Base-by-base conservation (phyloP, 345 rosid genomes). In the Salix dunnii region DNA sequence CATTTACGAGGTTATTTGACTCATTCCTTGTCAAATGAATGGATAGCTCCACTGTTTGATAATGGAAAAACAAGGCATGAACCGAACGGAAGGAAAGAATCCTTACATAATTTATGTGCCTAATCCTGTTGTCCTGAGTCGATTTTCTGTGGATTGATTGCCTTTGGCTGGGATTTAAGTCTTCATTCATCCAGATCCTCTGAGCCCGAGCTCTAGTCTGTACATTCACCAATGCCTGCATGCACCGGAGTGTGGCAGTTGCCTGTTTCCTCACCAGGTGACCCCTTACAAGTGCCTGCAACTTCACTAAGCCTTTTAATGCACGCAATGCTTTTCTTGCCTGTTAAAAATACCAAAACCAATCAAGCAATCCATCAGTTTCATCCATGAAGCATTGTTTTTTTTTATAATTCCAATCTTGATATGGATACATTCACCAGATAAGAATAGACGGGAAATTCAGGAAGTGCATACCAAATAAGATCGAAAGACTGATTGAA, bases 311-410 rank as follows among this genome's bases (percentile, higher is more conserved):
- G 65, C 84, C 84, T 77, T 70, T 81, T 35, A 96, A 81, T 1
- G 99, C 99, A 77, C 89, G 74, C 75, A 96, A 76, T 21, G 99
- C 99, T 84, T 91, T 93, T 62, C 93, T 91, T 49, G 99, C 99
- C 99, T 95, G 85, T 42, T 8, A 65, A 73, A 21, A 66, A 42
- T 72, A 74, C 53, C 76, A 73, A 66, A 48, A 10, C 42, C 33
- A 25, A 33, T 6, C 69, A 18, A 17, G 46, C 43, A 72, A 46
- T 58, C 40, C 48, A 8, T 43, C 20, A 33, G 25, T 58, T 55
- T 58, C 62, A 58, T n/a, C 28, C 23, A 25, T n/a, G 62, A 58
- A 9, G 62, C 62, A 3, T 58, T 10, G 62, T 13, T 20, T 53
- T n/a, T n/a, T 58, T n/a, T 43, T 43, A 10, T 58, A 58, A 58